Base-by-base conservation (phyloP, 495 filamentous ascomycete genomes). In the Talaromyces trachyspermus region DNA sequence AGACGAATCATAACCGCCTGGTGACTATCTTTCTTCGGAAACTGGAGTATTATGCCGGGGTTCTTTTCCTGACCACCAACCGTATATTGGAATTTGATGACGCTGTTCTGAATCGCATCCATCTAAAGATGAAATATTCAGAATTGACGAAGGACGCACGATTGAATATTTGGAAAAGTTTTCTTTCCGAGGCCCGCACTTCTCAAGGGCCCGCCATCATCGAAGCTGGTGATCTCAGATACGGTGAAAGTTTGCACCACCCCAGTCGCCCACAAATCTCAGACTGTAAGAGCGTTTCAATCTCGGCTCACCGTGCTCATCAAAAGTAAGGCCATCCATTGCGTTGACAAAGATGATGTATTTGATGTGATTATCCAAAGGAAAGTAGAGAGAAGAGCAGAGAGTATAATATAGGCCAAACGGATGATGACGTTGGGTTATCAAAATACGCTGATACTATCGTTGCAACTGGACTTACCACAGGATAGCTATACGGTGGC, bases 401-500 rank as follows among this genome's bases (percentile, higher is more conserved):
- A n/a, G n/a, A n/a, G n/a, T n/a, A n/a, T n/a, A n/a, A n/a, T n/a
- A n/a, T n/a, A n/a, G n/a, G n/a, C n/a, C n/a, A n/a, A n/a, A n/a
- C n/a, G n/a, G n/a, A n/a, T n/a, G n/a, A n/a, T n/a, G n/a, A n/a
- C n/a, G n/a, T n/a, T n/a, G n/a, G n/a, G n/a, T n/a, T n/a, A n/a
- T n/a, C n/a, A n/a, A n/a, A n/a, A n/a, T n/a, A n/a, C n/a, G n/a
- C n/a, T n/a, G n/a, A n/a, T n/a, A n/a, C n/a, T n/a, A n/a, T n/a
- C n/a, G n/a, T n/a, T n/a, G n/a, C n/a, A n/a, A n/a, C n/a, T n/a
- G n/a, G n/a, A n/a, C n/a, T n/a, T n/a, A n/a, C n/a, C n/a, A n/a
- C n/a, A n/a, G n/a, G n/a, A 37, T 37, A 74, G 70, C 15, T 86
- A 86, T 55, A 83, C 89, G 53, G 66, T 85, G 11, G 85, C 85